Evolutionary conservation across 2,329 filamentous ascomycete species (phyloP), one percentile per base, ranked within the genome.

Genomic region (Penicillium janthinellum): DNA sequence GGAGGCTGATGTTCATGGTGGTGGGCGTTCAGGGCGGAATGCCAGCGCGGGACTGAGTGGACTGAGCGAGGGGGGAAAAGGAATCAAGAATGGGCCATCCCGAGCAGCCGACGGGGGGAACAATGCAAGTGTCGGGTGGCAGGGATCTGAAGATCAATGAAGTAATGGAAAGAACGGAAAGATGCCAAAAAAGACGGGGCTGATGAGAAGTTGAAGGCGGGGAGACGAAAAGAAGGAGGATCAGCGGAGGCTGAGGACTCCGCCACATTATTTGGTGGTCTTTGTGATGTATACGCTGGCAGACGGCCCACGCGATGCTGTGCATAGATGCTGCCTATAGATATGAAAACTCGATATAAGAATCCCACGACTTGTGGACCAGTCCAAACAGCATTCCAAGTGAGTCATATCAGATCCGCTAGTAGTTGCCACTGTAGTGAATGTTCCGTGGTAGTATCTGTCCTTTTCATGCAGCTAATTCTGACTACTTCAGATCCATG

Each of bases 1-100:
- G 73, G 35, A 75, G 63, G 57, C 76, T 77, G 56, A 71, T 64
- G 54, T 71, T 74, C 73, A 76, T 77, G 60, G 59, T 71, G 64
- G 53, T 71, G 64, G 53, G 41, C 42, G 54, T 56, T 62, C 52
- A 59, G 60, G 57, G 54, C 22, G 58, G 52, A 58, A 55, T 60
- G 39, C 41, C 53, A 51, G 39, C 42, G 56, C 35, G 31, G 54
- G 44, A 22, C 45, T 17, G 54, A 57, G 53, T 56, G 51, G 44
- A 53, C 38, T 52, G 38, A 28, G 15, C 25, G 17, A 17, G n/a
- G 25, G 51, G 37, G 28, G 38, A 35, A 53, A 38, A 54, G 20
- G 51, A 50, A 54, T 70, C 54, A 66, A 48, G 56, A 57, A 62
- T 59, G 49, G 47, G 54, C 35, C 59, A 63, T 62, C 62, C n/a